These are phyloP conservation scores for Euphorbia tirucalli DNA, from an alignment of 345 rosid genomes.

Conservation along the genomic window DNA sequence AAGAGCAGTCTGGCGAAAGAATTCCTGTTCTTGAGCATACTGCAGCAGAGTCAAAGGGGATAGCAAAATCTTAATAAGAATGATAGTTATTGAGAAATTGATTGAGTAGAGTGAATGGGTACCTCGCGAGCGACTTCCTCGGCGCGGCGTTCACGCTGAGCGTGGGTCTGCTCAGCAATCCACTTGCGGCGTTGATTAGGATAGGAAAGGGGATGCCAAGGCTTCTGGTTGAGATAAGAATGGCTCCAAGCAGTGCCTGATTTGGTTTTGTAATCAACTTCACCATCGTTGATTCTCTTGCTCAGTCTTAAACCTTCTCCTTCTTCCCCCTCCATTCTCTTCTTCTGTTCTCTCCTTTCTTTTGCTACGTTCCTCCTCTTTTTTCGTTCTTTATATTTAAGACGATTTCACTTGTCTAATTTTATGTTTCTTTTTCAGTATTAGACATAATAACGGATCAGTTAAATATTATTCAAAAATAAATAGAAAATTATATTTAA, in stretches of 20 bases:
- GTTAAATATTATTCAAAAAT: too few species aligned
- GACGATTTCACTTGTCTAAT: too few species aligned
- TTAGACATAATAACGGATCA: too few species aligned
- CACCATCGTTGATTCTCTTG: conserved; percentile 62
- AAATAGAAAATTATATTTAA: too few species aligned
- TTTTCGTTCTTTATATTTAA: too few species aligned
- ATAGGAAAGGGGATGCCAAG: conserved; percentile 99
- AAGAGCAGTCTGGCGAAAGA: conserved; percentile 88
- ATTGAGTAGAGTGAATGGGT: neutral
- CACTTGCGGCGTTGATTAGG: conserved; percentile 99
- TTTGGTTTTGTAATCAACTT: conserved; percentile 91
- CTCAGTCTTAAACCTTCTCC: conserved; percentile 76
- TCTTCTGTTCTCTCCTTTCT: neutral
- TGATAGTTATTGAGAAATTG: neutral
- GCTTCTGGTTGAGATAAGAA: conserved; percentile 91
- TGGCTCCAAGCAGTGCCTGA: conserved; percentile 99
- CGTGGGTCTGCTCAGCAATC: conserved; percentile 93
- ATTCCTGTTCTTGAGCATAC: conserved; percentile 99
- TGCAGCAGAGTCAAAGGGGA: conserved; percentile 16
- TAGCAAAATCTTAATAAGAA: neutral
- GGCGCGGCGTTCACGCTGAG: conserved; percentile 63
- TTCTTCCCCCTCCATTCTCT: conserved; percentile 75
- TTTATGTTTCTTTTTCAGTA: too few species aligned
- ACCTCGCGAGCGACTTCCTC: conserved; percentile 96
- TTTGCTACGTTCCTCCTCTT: too few species aligned